Percentiles rank a stretch among this genome's conserved stretches.
Conservation (phyloP, 148 eudicot genomes). For the Rhododendron williamsianum region DNA sequence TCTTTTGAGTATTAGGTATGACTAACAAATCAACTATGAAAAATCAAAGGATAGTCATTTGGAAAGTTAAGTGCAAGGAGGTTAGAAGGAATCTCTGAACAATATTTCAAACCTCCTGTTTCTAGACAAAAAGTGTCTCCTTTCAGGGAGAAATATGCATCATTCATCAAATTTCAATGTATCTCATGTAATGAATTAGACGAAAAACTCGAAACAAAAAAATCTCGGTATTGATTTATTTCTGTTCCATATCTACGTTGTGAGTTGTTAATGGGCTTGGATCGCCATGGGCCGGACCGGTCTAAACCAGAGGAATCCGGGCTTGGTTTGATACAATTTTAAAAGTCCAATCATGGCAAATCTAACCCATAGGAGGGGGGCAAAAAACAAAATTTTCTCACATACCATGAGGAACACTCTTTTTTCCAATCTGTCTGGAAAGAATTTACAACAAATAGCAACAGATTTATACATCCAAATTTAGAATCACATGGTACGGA, state of each 20-base stretch:
- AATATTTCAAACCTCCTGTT: neutral
- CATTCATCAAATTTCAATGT: neutral
- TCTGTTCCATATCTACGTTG: neutral
- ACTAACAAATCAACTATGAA: neutral
- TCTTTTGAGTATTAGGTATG: neutral
- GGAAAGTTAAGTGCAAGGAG: neutral
- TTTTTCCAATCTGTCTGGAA: neutral
- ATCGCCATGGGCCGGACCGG: neutral
- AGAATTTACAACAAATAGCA: neutral
- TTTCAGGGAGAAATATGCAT: neutral
- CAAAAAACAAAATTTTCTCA: neutral
- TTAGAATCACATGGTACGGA: neutral
- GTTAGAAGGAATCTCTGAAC: neutral
- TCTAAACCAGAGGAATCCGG: neutral
- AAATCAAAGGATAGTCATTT: neutral
- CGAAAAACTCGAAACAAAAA: too few relatives aligned
- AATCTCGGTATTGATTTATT: neutral
- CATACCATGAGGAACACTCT: neutral
- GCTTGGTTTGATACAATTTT: neutral
- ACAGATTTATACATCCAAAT: neutral
- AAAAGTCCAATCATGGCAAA: neutral
- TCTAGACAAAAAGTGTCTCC: neutral
- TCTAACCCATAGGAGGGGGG: neutral
- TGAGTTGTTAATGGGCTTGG: neutral
- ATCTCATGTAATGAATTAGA: neutral